Evolutionary conservation across 2,329 filamentous ascomycete genomes (phyloP), one percentile per base, ranked within the genome.

Genomic region (Colletotrichum musae): DNA sequence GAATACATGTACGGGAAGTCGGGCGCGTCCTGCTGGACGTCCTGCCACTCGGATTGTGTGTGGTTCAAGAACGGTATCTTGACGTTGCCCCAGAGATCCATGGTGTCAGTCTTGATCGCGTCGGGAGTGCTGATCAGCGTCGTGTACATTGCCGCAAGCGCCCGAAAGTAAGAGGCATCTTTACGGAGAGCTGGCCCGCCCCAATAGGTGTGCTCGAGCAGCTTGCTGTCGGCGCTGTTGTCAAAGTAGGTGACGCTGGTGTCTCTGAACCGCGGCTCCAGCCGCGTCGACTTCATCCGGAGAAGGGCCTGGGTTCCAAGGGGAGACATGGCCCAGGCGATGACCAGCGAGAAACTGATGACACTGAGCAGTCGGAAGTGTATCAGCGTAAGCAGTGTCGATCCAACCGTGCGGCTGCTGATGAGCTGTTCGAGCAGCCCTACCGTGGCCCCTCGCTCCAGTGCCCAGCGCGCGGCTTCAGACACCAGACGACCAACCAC

Each of bases 311-410:
- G 77, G 12, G 73, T 71, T 7, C 77, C 77, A 4, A 79, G 58
- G 1, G 77, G 76, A 2, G 77, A 78, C 5, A 78, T 66, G 4
- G 71, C 68, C 77, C 77, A 79, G 4, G 76, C 24, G 0, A 76
- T 3, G 12, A 78, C 48, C 9, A 79, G 58, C 2, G 54, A 58
- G 6, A 76, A 2, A 1, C 71, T 74, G 16, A 78, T 68, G 4
- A 72, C 13, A 58, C 77, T 77, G 48, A 76, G 71, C 4, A 73
- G 71, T 13, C 73, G 68, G 12, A 78, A 72, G 26, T 71, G 64
- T 6, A 77, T 41, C 53, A 76, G 72, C 6, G 76, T 77, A 0
- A 67, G 39, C 15, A 77, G 47, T 7, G 76, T 69, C 15, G 73
- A 72, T 9, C 71, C 72, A 5, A 79, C 72, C 1, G 77, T 77